Base-by-base conservation (phyloP, 345 rosid species). In the Sonneratia alba region DNA sequence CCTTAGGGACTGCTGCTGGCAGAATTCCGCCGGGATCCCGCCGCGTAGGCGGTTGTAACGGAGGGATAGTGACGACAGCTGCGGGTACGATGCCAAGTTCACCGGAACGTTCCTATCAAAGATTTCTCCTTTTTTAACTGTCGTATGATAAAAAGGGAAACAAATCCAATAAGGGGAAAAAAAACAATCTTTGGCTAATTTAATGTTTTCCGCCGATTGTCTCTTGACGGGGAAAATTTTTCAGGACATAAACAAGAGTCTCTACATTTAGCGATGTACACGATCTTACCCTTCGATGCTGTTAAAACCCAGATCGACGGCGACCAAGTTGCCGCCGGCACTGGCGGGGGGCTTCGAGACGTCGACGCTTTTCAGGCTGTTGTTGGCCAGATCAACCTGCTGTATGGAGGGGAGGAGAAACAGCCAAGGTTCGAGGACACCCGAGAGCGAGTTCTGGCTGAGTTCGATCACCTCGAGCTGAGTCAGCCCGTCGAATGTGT, bases 251-350 rank as follows among this genome's bases (percentile, higher is more conserved):
- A 59, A n/a, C 12, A 59, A 59, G 64, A 59, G 64, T 59, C 24
- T 21, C 10, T 21, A 40, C 43, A 40, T 40, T 40, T 32, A 7
- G 22, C 4, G 3, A 12, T 18, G 32, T 4, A 66, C 40, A 36
- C 45, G 19, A 8, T 21, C 24, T 68, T 68, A 43, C 3, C 97
- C 98, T 36, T 65, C 73, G 73, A 91, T 91, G 62, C 71, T 72
- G 73, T 94, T 94, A 73, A 86, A 94, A 55, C 97, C 93, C 11
- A 94, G 82, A 19, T 94, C 91, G 42, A 91, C 85, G 0, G 97
- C 97, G 68, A 90, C 96, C 55, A 94, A 77, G 75, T 83, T 79
- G 68, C 87, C 82, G 70, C 40, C 72, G 24, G 78, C 76, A 24
- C 72, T 45, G 6, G 40, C 57, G 0, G 88, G 87, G 1, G 90